These are phyloP conservation scores for Kingdonia uniflora DNA, from an alignment of 164 flowering plant species.

Conservation along the genomic window DNA sequence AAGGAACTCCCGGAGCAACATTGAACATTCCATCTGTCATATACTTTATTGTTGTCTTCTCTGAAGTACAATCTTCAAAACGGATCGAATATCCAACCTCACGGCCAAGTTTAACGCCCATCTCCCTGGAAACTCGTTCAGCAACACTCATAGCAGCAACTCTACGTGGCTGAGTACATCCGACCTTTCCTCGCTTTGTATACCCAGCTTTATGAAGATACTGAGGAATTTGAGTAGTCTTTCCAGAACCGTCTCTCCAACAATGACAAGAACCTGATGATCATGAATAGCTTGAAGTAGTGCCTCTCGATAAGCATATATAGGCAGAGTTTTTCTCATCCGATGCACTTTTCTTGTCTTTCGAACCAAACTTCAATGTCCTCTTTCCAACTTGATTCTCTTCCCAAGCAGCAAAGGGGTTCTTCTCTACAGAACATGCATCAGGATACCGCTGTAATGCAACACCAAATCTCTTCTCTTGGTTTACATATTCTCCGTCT, in stretches of 20 bases:
- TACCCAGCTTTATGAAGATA: constrained; percentile 92
- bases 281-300: no score
- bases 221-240: constrained; percentile 91
- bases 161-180: constrained; percentile 94
- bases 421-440: no score
- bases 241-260: constrained; percentile 94
- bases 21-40: constrained; percentile 99
- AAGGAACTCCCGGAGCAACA: no score
- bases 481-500: no score
- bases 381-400: no score
- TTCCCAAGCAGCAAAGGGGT: no score
- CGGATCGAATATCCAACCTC: constrained; percentile 96
- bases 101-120: constrained; percentile 84
- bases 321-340: no score
- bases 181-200: constrained; percentile 84
- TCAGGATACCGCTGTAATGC: no score
- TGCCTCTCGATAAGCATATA: no score
- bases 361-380: no score
- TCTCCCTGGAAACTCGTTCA: constrained; percentile 91
- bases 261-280: constrained; percentile 84
- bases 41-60: constrained; percentile 88
- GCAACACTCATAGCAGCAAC: constrained; percentile 93
- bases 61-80: constrained; percentile 93
- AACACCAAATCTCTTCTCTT: no score
- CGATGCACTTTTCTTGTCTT: no score